Conservation (phyloP, 495 filamentous ascomycete species). For the Patellaria atrata region DNA sequence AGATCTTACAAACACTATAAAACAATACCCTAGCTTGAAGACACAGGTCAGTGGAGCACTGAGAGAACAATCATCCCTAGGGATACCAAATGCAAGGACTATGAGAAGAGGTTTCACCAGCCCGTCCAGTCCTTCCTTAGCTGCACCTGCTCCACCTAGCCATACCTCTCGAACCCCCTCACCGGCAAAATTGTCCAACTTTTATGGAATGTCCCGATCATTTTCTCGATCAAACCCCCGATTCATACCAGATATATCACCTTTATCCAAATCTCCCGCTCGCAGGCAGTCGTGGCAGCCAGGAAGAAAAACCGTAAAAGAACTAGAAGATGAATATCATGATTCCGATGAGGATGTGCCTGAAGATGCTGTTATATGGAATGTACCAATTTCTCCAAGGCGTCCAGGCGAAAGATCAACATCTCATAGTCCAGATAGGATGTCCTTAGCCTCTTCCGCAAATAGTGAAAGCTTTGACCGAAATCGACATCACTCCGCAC, state of each 20-base stretch:
- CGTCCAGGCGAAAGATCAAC: constrained; percentile 48
- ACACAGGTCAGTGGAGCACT: constrained; percentile 23
- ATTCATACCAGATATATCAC: constrained; percentile 26
- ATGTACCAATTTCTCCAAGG: constrained; percentile 87
- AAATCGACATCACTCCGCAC: no score
- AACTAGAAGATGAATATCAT: constrained; percentile 76
- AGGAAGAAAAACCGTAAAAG: constrained; percentile 58
- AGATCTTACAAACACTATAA: constrained; percentile 22
- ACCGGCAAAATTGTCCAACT: constrained; percentile 9
- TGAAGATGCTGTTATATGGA: constrained; percentile 80
- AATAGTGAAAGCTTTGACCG: no score
- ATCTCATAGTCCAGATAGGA: constrained; percentile 13
- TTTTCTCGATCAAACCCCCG: constrained; percentile 15
- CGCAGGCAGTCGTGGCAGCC: constrained; percentile 55
- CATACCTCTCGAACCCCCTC: constrained; percentile 32
- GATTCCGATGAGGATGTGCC: constrained; percentile 81
- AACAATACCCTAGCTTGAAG: constrained; percentile 28
- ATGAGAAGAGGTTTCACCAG: constrained; percentile 29
- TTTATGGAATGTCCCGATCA: constrained; percentile 11
- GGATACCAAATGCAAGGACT: constrained; percentile 19
- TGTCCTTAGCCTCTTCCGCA: no score
- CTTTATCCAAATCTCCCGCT: constrained; percentile 24
- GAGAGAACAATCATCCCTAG: constrained; percentile 21
- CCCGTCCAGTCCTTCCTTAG: constrained; percentile 30
- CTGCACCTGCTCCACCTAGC: constrained; percentile 25